These are phyloP conservation scores for Plasmodium cynomolgi DNA, from an alignment of 169 alveolate species.

Conservation along the genomic window DNA sequence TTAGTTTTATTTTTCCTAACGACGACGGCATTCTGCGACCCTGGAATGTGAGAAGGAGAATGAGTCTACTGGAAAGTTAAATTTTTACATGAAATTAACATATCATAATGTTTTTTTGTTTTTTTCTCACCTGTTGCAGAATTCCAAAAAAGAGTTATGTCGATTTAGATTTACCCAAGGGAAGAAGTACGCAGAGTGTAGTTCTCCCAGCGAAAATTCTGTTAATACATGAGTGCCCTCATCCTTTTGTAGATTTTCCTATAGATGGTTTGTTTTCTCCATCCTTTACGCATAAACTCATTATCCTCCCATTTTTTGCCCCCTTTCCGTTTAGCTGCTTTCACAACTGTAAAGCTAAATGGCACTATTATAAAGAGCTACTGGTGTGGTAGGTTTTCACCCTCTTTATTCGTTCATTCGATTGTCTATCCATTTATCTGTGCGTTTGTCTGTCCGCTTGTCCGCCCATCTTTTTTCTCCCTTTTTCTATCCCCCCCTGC, in stretches of 20 bases:
- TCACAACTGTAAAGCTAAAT: conserved; percentile 66
- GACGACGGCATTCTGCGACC: conserved; percentile 73
- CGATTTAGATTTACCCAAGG: conserved; percentile 53
- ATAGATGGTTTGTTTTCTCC: neutral
- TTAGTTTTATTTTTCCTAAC: conserved; percentile 62
- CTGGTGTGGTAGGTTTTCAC: conserved; percentile 59
- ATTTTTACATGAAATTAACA: neutral
- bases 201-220: neutral
- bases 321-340: conserved; percentile 50
- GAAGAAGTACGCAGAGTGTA: conserved; percentile 34
- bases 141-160: conserved; percentile 71
- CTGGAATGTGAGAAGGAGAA: conserved; percentile 62
- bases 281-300: neutral
- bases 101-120: neutral
- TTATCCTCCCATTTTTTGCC: neutral
- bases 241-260: neutral
- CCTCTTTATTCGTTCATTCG: neutral
- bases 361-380: conserved; percentile 51
- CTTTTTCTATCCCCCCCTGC: neutral
- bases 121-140: neutral
- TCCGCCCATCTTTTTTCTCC: neutral
- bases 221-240: neutral
- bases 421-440: neutral
- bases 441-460: neutral
- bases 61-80: neutral